These are phyloP conservation scores for Quaeritorhiza haematococci DNA, from an alignment of 371 early-diverging fungal genomes.

Conservation along the genomic window DNA sequence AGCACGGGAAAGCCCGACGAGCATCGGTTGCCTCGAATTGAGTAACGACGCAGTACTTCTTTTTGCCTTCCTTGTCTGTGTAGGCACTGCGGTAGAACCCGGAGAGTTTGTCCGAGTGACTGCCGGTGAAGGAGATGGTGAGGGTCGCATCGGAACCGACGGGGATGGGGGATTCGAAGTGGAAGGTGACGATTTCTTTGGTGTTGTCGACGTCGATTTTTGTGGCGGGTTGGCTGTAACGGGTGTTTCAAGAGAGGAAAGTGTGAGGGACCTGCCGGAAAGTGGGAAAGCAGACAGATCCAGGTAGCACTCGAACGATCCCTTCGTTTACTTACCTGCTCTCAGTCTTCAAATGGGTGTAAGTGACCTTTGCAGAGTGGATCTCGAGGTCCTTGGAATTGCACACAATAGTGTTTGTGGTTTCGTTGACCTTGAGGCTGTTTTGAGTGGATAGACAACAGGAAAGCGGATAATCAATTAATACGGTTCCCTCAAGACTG, in stretches of 20 bases:
- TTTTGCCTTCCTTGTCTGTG: conserved; percentile 48
- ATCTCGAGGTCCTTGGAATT: conserved; percentile 56
- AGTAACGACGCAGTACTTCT: conserved; percentile 72
- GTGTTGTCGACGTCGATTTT: conserved; percentile 55
- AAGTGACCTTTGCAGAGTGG: conserved; percentile 27
- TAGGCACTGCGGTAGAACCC: conserved; percentile 82
- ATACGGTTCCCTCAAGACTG: too few relatives aligned
- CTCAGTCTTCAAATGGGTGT: conserved; percentile 38
- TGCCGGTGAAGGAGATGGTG: conserved; percentile 59
- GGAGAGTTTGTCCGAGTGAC: conserved; percentile 73
- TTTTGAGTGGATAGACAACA: background rate
- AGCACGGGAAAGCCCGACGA: conserved; percentile 88
- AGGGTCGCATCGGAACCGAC: conserved; percentile 55
- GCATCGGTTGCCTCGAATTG: conserved; percentile 94
- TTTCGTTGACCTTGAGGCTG: conserved; percentile 45
- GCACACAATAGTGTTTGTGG: conserved; percentile 47
- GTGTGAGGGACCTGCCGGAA: background rate
- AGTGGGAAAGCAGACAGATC: background rate
- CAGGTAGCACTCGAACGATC: too few relatives aligned
- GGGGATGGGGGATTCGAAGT: conserved; percentile 48
- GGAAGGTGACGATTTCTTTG: conserved; percentile 56
- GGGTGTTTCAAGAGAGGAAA: background rate
- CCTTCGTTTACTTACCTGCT: conserved; percentile 20
- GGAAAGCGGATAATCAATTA: background rate
- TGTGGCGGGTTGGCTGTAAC: conserved; percentile 56